Evolutionary conservation across 2,329 filamentous ascomycete species (phyloP), one percentile per base, ranked within the genome.

Genomic region (Ophiocordyceps polyrhachis-furcata): DNA sequence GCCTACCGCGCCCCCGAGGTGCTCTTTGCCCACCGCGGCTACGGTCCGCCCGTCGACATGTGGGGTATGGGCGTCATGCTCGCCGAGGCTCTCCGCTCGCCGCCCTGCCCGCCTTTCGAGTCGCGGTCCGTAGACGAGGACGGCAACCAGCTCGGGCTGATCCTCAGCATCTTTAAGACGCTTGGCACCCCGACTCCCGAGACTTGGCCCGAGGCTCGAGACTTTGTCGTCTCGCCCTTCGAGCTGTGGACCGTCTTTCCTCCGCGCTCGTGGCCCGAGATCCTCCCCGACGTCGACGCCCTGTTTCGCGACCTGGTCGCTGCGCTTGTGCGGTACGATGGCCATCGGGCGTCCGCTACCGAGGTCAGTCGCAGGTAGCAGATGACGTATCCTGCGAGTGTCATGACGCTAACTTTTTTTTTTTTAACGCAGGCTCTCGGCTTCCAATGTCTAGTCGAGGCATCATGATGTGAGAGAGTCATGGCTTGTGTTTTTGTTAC

Each of bases 101-200:
- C 58, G 52, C 76, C 64, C 41, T 64, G 48, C n/a, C 71, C 81
- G 0, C 67, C 96, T 1, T 96, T 98, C 53, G 81, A 91, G 57
- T 84, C 86, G 4, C 83, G 86, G 1, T 60, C 70, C 2, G 68
- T 65, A 0, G 68, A 74, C 48, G 85, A 93, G 53, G 72, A 96
- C 43, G 91, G 93, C 0, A 96, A 84, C 56, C 91, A 98, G 62
- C 69, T 98, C 37, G 83, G 85, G 0, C 68, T 98, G 43, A 89
- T 98, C 46, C 71, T 88, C 44, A 94, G 86, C 55, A 89, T 96
- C 32, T 96, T 98, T 64, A 80, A 83, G 62, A 93, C 81, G 1
- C 62, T 98, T 7, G 93, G 93, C 1, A 95, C 88, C 1, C 91
- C 91, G 0, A 82, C 81, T 41, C 62, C 70, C n/a, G 67, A 79